phyloP scores from a whole-genome alignment of 768 basidiomycete species.

The Gloeostereum incarnatum region DNA sequence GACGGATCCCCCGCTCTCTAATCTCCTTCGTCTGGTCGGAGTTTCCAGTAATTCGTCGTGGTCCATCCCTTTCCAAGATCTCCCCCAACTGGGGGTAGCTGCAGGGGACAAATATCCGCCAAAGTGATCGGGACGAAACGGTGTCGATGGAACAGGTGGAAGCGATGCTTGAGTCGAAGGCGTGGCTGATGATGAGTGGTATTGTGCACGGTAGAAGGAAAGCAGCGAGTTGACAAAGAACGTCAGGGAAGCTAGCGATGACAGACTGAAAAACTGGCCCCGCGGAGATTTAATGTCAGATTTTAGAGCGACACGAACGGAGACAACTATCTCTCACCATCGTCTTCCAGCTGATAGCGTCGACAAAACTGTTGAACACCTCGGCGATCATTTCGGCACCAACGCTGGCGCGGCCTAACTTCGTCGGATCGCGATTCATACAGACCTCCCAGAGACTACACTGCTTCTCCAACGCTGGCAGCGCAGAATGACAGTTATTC shows the following conservation, averaged over 20 bases:
- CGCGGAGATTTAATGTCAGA: not conserved
- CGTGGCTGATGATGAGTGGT: slow-evolving; percentile 31
- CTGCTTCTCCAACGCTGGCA: slow-evolving; percentile 83
- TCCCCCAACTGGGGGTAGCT: slow-evolving; percentile 36
- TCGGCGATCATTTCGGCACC: slow-evolving; percentile 94
- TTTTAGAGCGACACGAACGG: slow-evolving; percentile 2
- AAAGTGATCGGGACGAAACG: slow-evolving; percentile 36
- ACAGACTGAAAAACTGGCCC: slow-evolving; percentile 58
- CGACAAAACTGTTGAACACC: slow-evolving; percentile 93
- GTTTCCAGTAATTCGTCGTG: slow-evolving; percentile 14
- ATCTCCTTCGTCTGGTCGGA: slow-evolving; percentile 22
- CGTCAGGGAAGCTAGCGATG: slow-evolving; percentile 69
- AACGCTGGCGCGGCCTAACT: slow-evolving; percentile 82
- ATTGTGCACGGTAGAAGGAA: slow-evolving; percentile 65
- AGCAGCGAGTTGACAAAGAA: slow-evolving; percentile 76
- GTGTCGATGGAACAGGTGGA: slow-evolving; percentile 26
- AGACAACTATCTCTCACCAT: slow-evolving; percentile 44
- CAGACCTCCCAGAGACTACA: slow-evolving; percentile 90
- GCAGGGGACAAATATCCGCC: slow-evolving; percentile 41
- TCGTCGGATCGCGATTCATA: slow-evolving; percentile 90
- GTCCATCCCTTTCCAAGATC: slow-evolving; percentile 23
- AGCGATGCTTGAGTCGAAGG: slow-evolving; percentile 26
- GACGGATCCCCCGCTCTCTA: slow-evolving; percentile 24
- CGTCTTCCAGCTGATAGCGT: slow-evolving; percentile 97
- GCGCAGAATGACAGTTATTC: slow-evolving; percentile 74